These are phyloP conservation scores for Cicer bijugum DNA, from an alignment of 306 rosid genomes.

Conservation along the genomic window DNA sequence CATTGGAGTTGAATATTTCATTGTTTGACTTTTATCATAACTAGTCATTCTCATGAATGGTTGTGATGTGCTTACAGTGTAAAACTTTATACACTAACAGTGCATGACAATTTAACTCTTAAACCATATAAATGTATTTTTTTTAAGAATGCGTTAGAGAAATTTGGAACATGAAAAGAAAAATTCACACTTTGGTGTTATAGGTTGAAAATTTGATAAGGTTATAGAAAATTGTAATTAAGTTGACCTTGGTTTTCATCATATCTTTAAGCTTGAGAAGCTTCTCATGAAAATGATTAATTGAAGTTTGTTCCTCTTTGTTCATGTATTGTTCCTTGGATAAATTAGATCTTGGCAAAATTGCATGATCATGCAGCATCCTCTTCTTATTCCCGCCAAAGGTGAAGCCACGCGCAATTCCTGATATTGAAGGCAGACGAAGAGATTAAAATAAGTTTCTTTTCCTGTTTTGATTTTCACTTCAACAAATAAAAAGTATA, in stretches of 20 bases:
- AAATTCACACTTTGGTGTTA: slow-evolving; percentile 16
- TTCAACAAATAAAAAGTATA: no score
- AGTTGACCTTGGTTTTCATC: slow-evolving; percentile 85
- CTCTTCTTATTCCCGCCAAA: slow-evolving; percentile 86
- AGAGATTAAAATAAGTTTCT: background rate
- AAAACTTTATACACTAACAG: no score
- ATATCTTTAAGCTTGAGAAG: slow-evolving; percentile 86
- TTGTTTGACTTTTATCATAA: no score
- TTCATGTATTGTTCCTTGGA: slow-evolving; percentile 75
- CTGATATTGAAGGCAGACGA: slow-evolving; percentile 47
- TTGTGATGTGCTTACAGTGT: no score
- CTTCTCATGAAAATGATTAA: slow-evolving; percentile 93
- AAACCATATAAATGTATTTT: no score
- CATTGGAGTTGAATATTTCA: no score
- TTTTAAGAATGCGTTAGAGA: background rate
- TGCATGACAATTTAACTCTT: no score
- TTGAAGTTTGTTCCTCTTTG: slow-evolving; percentile 77
- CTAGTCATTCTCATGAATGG: no score
- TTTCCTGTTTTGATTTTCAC: no score
- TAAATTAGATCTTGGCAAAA: slow-evolving; percentile 63
- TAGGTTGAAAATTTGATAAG: background rate
- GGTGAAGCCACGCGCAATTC: slow-evolving; percentile 92
- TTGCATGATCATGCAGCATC: slow-evolving; percentile 70
- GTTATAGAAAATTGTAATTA: background rate
- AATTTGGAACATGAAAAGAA: background rate